These are phyloP conservation scores for Blepharisma stoltei DNA, from an alignment of 73 alveolate species.

Conservation along the genomic window DNA sequence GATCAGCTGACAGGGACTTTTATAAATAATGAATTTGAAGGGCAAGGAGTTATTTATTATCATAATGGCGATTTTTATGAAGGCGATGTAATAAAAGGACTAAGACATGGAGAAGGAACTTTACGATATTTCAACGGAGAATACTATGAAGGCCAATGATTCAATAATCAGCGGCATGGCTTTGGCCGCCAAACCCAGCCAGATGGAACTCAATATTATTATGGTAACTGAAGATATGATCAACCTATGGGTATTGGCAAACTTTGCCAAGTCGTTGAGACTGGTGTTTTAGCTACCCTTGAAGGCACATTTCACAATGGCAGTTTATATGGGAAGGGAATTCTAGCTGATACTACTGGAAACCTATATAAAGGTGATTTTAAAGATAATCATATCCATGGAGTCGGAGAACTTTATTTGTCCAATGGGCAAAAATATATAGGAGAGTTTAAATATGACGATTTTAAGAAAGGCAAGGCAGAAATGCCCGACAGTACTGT, in stretches of 20 bases:
- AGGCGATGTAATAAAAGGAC: background rate
- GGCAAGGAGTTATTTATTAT: constrained; percentile 30
- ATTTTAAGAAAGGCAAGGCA: constrained; percentile 7
- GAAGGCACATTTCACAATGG: constrained; percentile 11
- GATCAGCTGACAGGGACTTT: background rate
- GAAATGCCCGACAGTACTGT: constrained; percentile 21
- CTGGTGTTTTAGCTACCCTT: background rate
- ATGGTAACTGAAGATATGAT: constrained; percentile 16
- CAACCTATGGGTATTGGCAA: background rate
- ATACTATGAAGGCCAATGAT: background rate
- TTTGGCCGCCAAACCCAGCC: background rate
- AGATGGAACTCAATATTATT: constrained; percentile 6
- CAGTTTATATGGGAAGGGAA: background rate
- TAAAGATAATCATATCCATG: constrained; percentile 4
- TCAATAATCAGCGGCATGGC: constrained; percentile 5
- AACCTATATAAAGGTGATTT: constrained; percentile 5
- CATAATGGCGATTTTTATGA: constrained; percentile 28
- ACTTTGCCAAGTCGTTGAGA: background rate
- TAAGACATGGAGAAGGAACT: background rate
- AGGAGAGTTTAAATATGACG: constrained; percentile 20
- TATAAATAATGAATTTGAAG: constrained; percentile 13
- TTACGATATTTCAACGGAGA: background rate
- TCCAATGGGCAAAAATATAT: constrained; percentile 12
- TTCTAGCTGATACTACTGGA: background rate
- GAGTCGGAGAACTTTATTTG: constrained; percentile 16